Evolutionary conservation across 1,139 yeast genomes (phyloP).

Genomic region (Debaryomyces sp.): DNA sequence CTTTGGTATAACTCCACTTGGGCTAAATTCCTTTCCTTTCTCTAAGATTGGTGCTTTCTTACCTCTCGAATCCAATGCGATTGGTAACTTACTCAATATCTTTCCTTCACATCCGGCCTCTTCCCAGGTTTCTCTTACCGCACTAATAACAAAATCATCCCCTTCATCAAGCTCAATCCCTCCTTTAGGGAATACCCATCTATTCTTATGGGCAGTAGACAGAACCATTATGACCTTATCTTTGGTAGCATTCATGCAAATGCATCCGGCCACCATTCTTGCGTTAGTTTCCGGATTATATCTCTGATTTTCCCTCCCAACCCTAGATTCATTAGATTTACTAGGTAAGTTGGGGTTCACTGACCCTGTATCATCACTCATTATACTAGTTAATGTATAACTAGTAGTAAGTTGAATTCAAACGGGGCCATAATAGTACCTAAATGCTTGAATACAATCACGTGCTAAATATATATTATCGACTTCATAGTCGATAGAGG

Average conservation of each 20-base stretch:
- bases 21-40: conserved; percentile 43
- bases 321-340: conserved; percentile 29
- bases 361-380: neutral
- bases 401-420: neutral
- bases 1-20: conserved; percentile 53
- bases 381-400: neutral
- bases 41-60: conserved; percentile 55
- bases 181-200: conserved; percentile 94
- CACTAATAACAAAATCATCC: conserved; percentile 55
- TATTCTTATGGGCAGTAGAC: conserved; percentile 64
- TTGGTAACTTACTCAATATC: conserved; percentile 57
- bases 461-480: neutral
- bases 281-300: conserved; percentile 65
- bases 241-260: conserved; percentile 61
- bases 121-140: conserved; percentile 94
- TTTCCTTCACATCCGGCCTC: conserved; percentile 89
- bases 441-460: neutral
- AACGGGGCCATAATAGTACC: neutral
- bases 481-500: neutral
- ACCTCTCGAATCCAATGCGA: conserved; percentile 70
- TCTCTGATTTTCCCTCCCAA: conserved; percentile 43
- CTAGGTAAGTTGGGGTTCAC: conserved; percentile 18
- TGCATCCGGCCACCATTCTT: conserved; percentile 88
- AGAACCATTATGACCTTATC: conserved; percentile 74
- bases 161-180: conserved; percentile 90